Base-by-base conservation (phyloP, 2,329 filamentous ascomycete species). In the Fusarium veterinarium region DNA sequence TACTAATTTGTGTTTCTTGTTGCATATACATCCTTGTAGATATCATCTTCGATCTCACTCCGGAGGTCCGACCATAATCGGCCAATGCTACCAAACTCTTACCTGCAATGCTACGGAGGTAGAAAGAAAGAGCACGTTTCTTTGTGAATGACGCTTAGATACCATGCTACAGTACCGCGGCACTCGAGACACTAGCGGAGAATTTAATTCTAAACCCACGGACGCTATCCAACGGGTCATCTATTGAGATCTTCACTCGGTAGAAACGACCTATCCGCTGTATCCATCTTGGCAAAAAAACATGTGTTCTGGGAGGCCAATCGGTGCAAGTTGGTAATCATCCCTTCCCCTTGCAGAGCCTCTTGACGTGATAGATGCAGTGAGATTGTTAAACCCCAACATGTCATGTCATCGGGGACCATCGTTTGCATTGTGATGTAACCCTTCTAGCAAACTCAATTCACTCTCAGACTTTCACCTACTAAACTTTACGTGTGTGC, bases 181-280 rank as follows among this genome's bases (percentile, higher is more conserved):
- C 40, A 42, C 30, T 9, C 14, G 46, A 55, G n/a, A 9, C 57
- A 33, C 46, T 33, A 60, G 37, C 60, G 72, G 65, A 66, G 67
- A 75, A 72, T 64, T 69, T 53, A 57, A 64, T 55, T 55, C 20
- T 17, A 8, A 19, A 67, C 58, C 40, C 58, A 56, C 20, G 55
- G 42, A 58, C 70, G 30, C 58, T 62, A 73, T 31, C 37, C 31
- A 52, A 57, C 64, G 65, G 61, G 56, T 45, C 55, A 41, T 45
- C 69, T 63, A 77, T 77, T 77, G 42, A 64, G 75, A 77, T 77
- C 75, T 73, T 55, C 75, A 45, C 44, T 46, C 57, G 72, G 64
- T 56, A 68, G 49, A 73, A 42, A 57, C 59, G 45, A 53, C 20
- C 46, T 35, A 16, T 60, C 41, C 53, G 30, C 19, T 35, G 61